Percentiles rank a stretch among this genome's conserved stretches.
Evolutionary conservation across 2,329 filamentous ascomycete species (phyloP).

Genomic region (Fusarium nematophilum): DNA sequence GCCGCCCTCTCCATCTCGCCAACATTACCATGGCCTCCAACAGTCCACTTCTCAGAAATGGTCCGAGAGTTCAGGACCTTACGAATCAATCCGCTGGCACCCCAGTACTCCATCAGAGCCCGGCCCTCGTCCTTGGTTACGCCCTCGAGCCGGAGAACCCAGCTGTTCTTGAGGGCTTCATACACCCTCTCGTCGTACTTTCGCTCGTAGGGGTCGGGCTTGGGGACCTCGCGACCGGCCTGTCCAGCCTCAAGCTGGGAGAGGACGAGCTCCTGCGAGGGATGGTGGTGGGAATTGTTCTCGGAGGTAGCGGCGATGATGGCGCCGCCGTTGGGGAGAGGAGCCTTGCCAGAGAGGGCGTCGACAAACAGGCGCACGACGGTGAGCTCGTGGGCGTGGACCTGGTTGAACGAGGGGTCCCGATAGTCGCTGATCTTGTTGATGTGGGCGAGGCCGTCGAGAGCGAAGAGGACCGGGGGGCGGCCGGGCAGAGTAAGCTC

Average conservation of each 20-base stretch:
- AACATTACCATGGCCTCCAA: constrained; percentile 83
- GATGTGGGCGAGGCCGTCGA: constrained; percentile 85
- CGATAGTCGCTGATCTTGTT: constrained; percentile 85
- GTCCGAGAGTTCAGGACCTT: constrained; percentile 74
- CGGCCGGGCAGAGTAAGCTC: constrained; percentile 73
- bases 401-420: constrained; percentile 73
- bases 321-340: constrained; percentile 78
- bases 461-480: constrained; percentile 74
- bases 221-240: constrained; percentile 52
- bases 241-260: constrained; percentile 62
- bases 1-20: constrained; percentile 84
- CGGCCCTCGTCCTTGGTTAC: constrained; percentile 80
- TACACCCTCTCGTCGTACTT: constrained; percentile 69
- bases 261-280: constrained; percentile 77
- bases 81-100: constrained; percentile 82
- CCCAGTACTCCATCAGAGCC: constrained; percentile 92
- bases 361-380: constrained; percentile 81
- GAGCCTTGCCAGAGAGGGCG: constrained; percentile 70
- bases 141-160: constrained; percentile 70
- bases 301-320: constrained; percentile 79
- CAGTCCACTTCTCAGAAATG: constrained; percentile 84
- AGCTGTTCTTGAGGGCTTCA: constrained; percentile 61
- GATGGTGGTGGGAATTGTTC: constrained; percentile 74
- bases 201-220: constrained; percentile 64
- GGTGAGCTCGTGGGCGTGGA: constrained; percentile 88